Evolutionary conservation across 352 stramenopile species (phyloP), one percentile per base, ranked within the genome.

Genomic region (Globisporangium perplexum): DNA sequence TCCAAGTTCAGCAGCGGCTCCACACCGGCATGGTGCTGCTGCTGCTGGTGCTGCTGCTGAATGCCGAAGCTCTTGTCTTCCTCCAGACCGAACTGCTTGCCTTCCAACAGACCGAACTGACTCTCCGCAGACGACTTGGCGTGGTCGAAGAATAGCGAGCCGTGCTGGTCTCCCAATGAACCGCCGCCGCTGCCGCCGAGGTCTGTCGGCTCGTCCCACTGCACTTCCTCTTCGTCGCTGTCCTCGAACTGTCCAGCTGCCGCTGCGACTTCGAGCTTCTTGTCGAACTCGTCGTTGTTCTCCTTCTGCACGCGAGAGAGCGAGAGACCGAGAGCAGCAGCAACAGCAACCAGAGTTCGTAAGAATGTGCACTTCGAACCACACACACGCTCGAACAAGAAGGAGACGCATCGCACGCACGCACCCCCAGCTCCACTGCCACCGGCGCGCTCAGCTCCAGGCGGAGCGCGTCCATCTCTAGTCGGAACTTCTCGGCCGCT

Each of bases 401-500:
- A 51, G 22, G 10, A 6, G 17, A 30, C 4, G 17, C 33, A 18
- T 39, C 33, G 20, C 4, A 30, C 59, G 20, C 4, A 30, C 59
- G 53, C 65, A 83, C 73, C 33, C 33, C 33, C 61, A 67, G 46
- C 14, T 68, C 58, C n/a, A 60, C 41, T 30, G 69, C 65, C n/a
- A 41, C 20, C 1, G 62, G 58, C 31, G 63, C 63, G 30, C 74
- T 59, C 10, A 77, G 59, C 42, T 83, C 66, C n/a, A 86, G 70
- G 28, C 77, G 71, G 75, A 90, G 86, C 1, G 77, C 77, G 57
- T 95, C 77, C 84, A 95, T 93, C 67, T 95, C 84, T 62, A 57
- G 72, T 58, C 84, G 82, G 61, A 95, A 95, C 39, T 83, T 80
- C 62, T 93, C 84, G 1, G 84, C 80, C 39, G 82, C 84, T 52